phyloP scores from a whole-genome alignment of 176 grass and related monocot genomes.

The Themeda triandra region DNA sequence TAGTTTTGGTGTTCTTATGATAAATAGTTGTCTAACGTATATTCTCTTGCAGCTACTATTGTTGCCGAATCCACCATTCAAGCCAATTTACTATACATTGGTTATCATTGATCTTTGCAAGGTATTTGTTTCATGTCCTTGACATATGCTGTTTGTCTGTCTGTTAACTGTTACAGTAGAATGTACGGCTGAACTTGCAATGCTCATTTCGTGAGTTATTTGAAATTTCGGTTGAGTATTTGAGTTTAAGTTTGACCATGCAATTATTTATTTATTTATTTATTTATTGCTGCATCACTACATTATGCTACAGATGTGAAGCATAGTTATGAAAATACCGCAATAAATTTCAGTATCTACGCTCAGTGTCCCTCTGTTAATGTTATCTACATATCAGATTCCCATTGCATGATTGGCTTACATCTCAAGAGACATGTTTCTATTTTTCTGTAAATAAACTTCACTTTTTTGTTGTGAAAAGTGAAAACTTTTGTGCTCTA shows the following conservation, averaged over 20 bases:
- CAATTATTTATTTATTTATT: not conserved
- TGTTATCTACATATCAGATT: not conserved
- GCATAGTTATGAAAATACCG: not conserved
- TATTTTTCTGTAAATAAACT: not conserved
- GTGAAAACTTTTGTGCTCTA: too few relatives aligned
- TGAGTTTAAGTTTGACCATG: not conserved
- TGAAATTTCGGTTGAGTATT: not conserved
- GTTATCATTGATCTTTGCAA: constrained; percentile 99
- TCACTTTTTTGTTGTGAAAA: not conserved
- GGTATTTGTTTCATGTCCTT: constrained; percentile 43
- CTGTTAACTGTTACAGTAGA: not conserved
- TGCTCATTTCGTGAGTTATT: not conserved
- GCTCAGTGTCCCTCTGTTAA: not conserved
- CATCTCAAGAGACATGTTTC: not conserved
- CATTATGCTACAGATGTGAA: not conserved
- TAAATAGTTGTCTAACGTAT: constrained; percentile 12
- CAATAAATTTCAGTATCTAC: not conserved
- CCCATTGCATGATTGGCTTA: not conserved
- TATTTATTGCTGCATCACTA: not conserved
- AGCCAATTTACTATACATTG: constrained; percentile 91
- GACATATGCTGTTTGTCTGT: not conserved
- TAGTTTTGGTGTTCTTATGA: constrained; percentile 5
- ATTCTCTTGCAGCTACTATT: constrained; percentile 76
- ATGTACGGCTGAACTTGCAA: not conserved
- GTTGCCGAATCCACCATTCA: constrained; percentile 93